phyloP scores from a whole-genome alignment of 2,329 filamentous ascomycete species.

The Apiospora hydei region DNA sequence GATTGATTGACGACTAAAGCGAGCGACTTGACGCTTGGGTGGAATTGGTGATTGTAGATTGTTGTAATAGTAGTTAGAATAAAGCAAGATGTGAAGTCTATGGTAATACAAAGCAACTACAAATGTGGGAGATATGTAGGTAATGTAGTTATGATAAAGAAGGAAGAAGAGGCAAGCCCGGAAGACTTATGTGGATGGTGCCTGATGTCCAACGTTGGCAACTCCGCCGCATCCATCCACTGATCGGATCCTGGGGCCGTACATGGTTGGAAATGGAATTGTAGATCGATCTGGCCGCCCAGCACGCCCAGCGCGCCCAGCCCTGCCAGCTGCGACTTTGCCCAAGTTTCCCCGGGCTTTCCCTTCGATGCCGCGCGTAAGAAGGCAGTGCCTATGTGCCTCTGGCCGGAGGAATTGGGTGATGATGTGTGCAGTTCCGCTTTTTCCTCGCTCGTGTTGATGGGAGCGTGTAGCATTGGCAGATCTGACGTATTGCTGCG shows the following conservation, averaged over 20 bases:
- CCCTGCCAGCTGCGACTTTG: conserved; percentile 1
- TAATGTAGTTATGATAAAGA: neutral
- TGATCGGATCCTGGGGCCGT: neutral
- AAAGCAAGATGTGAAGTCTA: conserved; percentile 2
- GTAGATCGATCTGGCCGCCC: conserved; percentile 5
- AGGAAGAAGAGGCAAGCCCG: neutral
- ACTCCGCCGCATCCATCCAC: conserved; percentile 9
- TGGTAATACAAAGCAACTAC: neutral
- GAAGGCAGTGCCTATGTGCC: neutral
- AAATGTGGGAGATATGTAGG: neutral
- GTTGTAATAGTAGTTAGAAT: neutral
- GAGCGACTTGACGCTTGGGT: neutral
- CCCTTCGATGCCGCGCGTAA: neutral
- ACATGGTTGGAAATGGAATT: neutral
- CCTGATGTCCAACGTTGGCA: neutral
- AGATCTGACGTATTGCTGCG: conserved; percentile 9
- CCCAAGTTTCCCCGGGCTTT: neutral
- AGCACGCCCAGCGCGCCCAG: neutral
- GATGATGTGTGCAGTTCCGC: conserved; percentile 10
- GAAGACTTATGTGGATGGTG: neutral
- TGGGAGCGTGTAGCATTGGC: neutral
- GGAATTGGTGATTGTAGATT: neutral
- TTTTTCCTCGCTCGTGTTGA: neutral
- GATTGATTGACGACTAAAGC: neutral
- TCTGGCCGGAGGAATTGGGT: neutral